Base-by-base conservation (phyloP, 176 grass and related monocot genomes). In the Aegilops longissima region DNA sequence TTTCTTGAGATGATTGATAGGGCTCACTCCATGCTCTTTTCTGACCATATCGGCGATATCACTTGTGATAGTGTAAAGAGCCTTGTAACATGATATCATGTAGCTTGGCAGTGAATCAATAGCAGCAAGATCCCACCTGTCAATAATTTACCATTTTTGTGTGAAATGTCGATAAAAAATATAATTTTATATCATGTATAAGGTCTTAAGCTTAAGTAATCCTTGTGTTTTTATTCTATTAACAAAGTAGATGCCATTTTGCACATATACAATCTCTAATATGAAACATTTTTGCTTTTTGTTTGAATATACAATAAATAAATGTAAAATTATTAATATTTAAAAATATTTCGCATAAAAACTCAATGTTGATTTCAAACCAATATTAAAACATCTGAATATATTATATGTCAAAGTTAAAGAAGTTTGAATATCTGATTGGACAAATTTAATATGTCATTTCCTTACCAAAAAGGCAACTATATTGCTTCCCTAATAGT, bases 61-160 rank as follows among this genome's bases (percentile, higher is more conserved):
- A 81, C 89, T 85, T 10, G 90, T 93, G 52, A 89, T 52, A 1
- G 81, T 83, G 44, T 88, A 84, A 42, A 97, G 64, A 42, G 71
- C 83, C 11, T 42, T 89, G 73, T 86, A 97, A 83, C 88, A 91
- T 45, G 76, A 65, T 71, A 40, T 83, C 95, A 97, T 94, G 52
- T 82, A 94, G 25, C 11, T 25, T 0, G 92, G 95, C 25, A 97
- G 88, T 44, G 92, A 88, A 86, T 84, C 64, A 7, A 61, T 29
- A 54, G 69, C 80, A 10, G 31, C 74, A 11, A 31, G 11, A 42
- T 90, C 88, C 94, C 94, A 97, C 61, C 92, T 97, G 49, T n/a
- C 18, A 33, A 76, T 18, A 42, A 29, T 42, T 8, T 76, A 33
- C 7, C 51, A 6, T 24, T 83, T n/a, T 9, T 40, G 13, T 25